Evolutionary conservation across 148 eudicot species (phyloP), one percentile per base, ranked within the genome.

Genomic region (Camellia granthamiana): DNA sequence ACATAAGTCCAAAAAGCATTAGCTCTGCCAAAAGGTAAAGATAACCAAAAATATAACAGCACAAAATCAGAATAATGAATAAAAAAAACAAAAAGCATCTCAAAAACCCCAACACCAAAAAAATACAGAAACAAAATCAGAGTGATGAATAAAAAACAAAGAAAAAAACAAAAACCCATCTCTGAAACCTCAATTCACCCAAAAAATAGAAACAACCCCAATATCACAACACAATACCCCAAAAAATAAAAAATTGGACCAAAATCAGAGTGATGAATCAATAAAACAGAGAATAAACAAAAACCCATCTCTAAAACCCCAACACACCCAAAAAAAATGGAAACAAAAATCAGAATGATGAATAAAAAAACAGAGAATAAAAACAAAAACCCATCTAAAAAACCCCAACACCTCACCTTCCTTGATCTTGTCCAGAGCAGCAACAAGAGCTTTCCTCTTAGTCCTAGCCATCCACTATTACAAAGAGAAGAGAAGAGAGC

Each of bases 401-500:
- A 74, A 54, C 15, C 38, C 14, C 49, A 72, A 43, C 52, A 54
- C 2, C 51, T 72, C 77, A 93, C 95, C 95, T 85, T 93, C 95
- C 77, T 90, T 91, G 74, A 93, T 93, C 84, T 91, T 93, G 72
- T 88, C 87, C 41, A 93, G 80, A 63, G 92, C 95, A 76, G 97
- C 88, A 67, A 84, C 70, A 73, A 91, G 86, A 54, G 91, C 77
- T 84, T 90, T 91, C 85, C 95, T 89, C 80, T 91, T 91, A 13
- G 88, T 91, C 84, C 85, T 89, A 77, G 85, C 79, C 84, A 91
- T 69, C 93, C 95, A 93, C 97, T 93, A 72, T 69, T 75, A 84
- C 11, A 76, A 65, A 78, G 66, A 70, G 4, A 30, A 4, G 77
- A 46, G 43, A 58, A 43, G 7, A 16, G 19, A 77, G 61, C 1